Conservation (phyloP, 164 flowering plant genomes). For the Nymphaea colorata region DNA sequence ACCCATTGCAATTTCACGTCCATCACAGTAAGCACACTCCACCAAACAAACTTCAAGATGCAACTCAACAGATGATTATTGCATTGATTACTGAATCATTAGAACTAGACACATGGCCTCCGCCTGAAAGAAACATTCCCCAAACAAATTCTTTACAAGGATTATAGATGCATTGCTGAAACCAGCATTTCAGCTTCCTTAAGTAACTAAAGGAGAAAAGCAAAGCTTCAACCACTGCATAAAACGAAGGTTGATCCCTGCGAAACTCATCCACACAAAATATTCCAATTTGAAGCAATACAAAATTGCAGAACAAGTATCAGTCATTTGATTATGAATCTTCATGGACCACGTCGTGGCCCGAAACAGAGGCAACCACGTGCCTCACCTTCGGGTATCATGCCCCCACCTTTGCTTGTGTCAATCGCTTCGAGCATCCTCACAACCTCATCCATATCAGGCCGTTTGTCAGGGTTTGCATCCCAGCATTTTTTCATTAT, state of each 20-base stretch:
- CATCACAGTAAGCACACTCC: no score
- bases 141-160: background rate
- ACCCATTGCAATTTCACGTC: no score
- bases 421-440: constrained; percentile 67
- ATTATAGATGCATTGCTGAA: background rate
- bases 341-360: constrained; percentile 52
- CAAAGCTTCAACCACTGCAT: background rate
- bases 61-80: no score
- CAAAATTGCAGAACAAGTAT: background rate
- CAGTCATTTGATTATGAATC: background rate
- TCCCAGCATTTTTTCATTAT: constrained; percentile 89
- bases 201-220: background rate
- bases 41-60: no score
- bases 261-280: background rate
- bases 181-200: background rate
- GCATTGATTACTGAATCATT: background rate
- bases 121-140: background rate
- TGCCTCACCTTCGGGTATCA: constrained; percentile 72
- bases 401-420: constrained; percentile 89
- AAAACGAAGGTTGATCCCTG: background rate
- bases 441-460: constrained; percentile 86
- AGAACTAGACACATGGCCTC: background rate
- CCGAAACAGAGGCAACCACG: constrained; percentile 47
- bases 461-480: constrained; percentile 58
- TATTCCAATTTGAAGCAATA: background rate